phyloP scores from a whole-genome alignment of 2,329 filamentous ascomycete genomes.

The Claviceps sp. region DNA sequence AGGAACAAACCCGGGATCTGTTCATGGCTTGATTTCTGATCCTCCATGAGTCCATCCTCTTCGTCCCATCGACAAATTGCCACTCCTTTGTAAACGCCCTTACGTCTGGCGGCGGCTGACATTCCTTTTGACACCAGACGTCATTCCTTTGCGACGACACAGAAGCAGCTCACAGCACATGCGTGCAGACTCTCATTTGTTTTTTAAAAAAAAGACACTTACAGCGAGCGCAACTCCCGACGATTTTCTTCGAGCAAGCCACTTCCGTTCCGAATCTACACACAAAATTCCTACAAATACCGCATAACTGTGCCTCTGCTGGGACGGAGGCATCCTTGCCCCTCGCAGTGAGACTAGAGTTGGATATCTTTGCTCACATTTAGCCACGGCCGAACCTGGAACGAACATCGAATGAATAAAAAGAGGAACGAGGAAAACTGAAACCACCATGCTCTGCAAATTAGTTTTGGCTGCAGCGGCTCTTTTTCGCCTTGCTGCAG shows the following conservation, averaged over 20 bases:
- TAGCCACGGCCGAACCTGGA: too few species aligned
- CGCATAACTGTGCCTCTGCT: conserved; percentile 1
- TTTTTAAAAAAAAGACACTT: too few species aligned
- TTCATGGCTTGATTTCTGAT: neutral
- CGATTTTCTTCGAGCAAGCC: neutral
- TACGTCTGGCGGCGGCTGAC: neutral
- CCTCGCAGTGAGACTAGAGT: neutral
- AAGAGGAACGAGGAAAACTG: neutral
- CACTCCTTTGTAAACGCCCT: conserved; percentile 1
- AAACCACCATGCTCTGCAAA: conserved; percentile 7
- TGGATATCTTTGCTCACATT: neutral
- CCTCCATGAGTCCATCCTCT: neutral
- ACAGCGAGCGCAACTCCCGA: neutral
- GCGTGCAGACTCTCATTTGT: too few species aligned
- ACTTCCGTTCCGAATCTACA: neutral
- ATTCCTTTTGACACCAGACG: neutral
- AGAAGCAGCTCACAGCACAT: neutral
- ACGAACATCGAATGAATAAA: neutral
- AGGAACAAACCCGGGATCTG: neutral
- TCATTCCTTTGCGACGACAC: neutral
- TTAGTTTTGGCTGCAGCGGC: conserved; percentile 20
- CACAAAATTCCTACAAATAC: neutral
- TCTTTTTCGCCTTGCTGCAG: conserved; percentile 35
- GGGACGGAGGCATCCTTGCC: neutral
- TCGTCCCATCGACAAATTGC: neutral